Evolutionary conservation across 441 rosid species (phyloP).

Genomic region (Pelargonium australe): DNA sequence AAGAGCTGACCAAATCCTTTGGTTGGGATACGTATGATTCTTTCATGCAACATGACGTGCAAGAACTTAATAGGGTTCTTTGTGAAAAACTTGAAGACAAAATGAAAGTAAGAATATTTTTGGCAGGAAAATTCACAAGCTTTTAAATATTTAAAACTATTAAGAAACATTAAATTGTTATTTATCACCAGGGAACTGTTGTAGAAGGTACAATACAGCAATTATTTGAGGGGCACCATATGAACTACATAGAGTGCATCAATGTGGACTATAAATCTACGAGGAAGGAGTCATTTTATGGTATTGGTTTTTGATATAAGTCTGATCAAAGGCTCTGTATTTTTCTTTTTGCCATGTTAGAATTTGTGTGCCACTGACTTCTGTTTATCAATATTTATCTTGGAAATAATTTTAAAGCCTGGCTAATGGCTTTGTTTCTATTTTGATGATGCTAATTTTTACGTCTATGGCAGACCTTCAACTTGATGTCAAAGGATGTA

Average conservation of each 20-base stretch:
- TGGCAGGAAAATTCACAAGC: neutral
- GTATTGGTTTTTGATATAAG: constrained; percentile 26
- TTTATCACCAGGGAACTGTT: constrained; percentile 51
- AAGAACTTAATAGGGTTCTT: constrained; percentile 76
- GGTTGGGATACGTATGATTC: constrained; percentile 80
- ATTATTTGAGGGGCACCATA: constrained; percentile 70
- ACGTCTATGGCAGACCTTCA: constrained; percentile 36
- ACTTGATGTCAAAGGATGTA: constrained; percentile 59
- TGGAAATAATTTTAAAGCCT: constrained; percentile 8
- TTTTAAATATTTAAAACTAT: neutral
- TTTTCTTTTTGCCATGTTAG: neutral
- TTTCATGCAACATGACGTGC: constrained; percentile 79
- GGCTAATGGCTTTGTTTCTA: neutral
- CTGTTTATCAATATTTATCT: neutral
- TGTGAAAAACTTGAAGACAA: constrained; percentile 72
- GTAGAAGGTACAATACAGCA: constrained; percentile 74
- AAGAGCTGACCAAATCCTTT: constrained; percentile 70
- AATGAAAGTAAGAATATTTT: constrained; percentile 42
- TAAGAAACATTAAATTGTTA: neutral
- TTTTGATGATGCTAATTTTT: constrained; percentile 12
- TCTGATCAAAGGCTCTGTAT: neutral
- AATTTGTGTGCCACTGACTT: neutral
- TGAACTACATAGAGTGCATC: constrained; percentile 73
- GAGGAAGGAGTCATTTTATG: constrained; percentile 71
- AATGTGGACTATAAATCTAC: constrained; percentile 71